Conservation (phyloP, 108 stramenopile genomes). For the Nitzschia inconspicua region DNA sequence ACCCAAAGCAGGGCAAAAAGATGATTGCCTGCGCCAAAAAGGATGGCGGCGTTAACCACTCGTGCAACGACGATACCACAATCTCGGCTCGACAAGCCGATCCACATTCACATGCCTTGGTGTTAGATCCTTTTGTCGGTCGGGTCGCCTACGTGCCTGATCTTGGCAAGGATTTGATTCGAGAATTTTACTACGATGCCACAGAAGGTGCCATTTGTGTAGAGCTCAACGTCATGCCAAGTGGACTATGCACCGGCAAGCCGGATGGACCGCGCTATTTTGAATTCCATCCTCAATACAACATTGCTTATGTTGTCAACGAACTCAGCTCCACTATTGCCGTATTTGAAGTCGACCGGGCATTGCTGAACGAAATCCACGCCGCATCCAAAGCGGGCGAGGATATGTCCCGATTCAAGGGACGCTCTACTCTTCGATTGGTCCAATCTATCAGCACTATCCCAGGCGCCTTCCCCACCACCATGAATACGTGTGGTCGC, state of each 20-base stretch:
- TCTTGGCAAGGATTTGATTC: conserved; percentile 86
- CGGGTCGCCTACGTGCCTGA: conserved; percentile 86
- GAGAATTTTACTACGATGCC: conserved; percentile 77
- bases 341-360: conserved; percentile 80
- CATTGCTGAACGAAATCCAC: conserved; percentile 65
- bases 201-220: conserved; percentile 50
- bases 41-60: conserved; percentile 82
- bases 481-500: conserved; percentile 92
- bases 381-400: conserved; percentile 51
- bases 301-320: conserved; percentile 89
- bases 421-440: conserved; percentile 69
- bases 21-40: conserved; percentile 66
- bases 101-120: conserved; percentile 94
- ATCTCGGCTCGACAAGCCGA: conserved; percentile 87
- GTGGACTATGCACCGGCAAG: conserved; percentile 76
- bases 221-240: conserved; percentile 71
- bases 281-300: conserved; percentile 86
- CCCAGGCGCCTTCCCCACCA: conserved; percentile 82
- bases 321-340: conserved; percentile 87
- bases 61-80: conserved; percentile 77
- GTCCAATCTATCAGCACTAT: conserved; percentile 89
- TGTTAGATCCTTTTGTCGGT: conserved; percentile 91
- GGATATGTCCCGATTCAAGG: conserved; percentile 66
- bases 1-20: conserved; percentile 60
- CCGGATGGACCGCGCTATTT: conserved; percentile 91